These are phyloP conservation scores for Alternaria sp. DNA, from an alignment of 2,329 filamentous ascomycete genomes.

Conservation along the genomic window DNA sequence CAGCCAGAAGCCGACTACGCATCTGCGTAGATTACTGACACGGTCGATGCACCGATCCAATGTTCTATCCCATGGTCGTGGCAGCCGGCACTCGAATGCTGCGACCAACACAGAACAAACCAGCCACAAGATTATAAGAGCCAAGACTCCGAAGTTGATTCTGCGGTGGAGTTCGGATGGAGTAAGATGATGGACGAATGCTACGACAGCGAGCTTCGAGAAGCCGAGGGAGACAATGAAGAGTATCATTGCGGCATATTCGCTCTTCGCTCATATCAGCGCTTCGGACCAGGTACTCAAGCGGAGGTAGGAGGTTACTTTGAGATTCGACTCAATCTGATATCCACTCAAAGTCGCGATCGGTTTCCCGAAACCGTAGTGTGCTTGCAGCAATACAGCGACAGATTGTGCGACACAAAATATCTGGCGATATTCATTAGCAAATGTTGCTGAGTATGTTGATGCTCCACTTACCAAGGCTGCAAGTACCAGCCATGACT, in stretches of 20 bases:
- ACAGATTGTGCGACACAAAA: conserved; percentile 27
- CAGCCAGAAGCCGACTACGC: not conserved
- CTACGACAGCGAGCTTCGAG: conserved; percentile 36
- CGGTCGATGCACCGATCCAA: conserved; percentile 19
- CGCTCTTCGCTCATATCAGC: conserved; percentile 22
- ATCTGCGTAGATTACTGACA: conserved; percentile 10
- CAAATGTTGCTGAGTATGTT: not conserved
- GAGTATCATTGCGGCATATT: conserved; percentile 34
- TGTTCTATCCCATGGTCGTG: conserved; percentile 27
- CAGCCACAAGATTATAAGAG: conserved; percentile 19
- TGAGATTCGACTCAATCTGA: conserved; percentile 18
- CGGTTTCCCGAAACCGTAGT: conserved; percentile 30
- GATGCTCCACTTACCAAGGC: conserved; percentile 17
- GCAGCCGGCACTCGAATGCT: conserved; percentile 22
- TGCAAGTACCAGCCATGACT: conserved; percentile 22
- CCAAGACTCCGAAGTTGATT: conserved; percentile 21
- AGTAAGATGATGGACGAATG: conserved; percentile 31
- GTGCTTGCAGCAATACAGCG: conserved; percentile 22
- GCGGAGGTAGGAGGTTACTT: conserved; percentile 4
- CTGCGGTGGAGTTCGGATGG: conserved; percentile 21
- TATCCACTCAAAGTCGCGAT: conserved; percentile 13
- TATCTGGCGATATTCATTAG: conserved; percentile 10
- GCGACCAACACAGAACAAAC: conserved; percentile 18
- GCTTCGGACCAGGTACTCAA: not conserved
- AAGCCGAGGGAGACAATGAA: conserved; percentile 33